Conservation (phyloP, 73 alveolate species). For the Uronychia binucleata region DNA sequence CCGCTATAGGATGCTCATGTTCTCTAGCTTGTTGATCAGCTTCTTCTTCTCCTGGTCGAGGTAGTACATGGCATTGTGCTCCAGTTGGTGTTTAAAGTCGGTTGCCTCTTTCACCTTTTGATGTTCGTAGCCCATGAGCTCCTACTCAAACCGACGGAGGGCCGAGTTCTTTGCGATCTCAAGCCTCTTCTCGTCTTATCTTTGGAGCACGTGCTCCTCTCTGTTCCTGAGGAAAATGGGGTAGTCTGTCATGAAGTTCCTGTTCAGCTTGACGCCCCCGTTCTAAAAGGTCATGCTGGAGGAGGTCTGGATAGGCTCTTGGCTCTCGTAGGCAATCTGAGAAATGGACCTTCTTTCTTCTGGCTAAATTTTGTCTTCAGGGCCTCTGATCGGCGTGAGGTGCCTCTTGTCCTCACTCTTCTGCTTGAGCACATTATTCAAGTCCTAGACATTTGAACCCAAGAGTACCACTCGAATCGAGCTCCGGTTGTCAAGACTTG, state of each 20-base stretch:
- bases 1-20: constrained; percentile 1
- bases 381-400: constrained; percentile 4
- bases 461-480: neutral
- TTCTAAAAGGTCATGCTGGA: too few species aligned
- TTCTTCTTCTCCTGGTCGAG: constrained; percentile 18
- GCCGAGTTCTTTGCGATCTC: constrained; percentile 27
- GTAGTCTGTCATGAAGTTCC: constrained; percentile 25
- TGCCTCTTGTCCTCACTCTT: neutral
- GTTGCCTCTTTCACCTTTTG: constrained; percentile 11
- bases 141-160: constrained; percentile 20
- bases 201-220: constrained; percentile 20
- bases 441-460: neutral
- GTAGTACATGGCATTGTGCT: constrained; percentile 11
- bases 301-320: neutral
- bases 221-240: constrained; percentile 24
- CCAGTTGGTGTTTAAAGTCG: constrained; percentile 17
- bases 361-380: neutral
- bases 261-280: constrained; percentile 6
- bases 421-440: too few species aligned
- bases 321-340: neutral
- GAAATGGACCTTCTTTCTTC: neutral
- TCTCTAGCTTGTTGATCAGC: constrained; percentile 9
- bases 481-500: neutral
- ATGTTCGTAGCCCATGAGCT: constrained; percentile 6
- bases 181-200: constrained; percentile 22